phyloP scores from a whole-genome alignment of 306 rosid genomes.

The Castanea mollissima region DNA sequence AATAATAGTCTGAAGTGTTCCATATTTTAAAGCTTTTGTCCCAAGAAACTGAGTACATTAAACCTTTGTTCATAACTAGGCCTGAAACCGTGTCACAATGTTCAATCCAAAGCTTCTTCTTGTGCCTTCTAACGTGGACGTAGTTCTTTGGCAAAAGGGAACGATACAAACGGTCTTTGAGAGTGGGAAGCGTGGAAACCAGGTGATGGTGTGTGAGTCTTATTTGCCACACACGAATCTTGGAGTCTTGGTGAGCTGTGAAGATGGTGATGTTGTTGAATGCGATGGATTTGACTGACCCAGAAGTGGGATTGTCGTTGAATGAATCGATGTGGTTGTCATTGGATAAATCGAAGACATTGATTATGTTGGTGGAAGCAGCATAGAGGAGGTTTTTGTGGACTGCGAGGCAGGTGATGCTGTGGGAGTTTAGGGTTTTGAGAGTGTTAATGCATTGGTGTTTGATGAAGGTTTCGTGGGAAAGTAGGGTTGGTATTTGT shows the following conservation, averaged over 20 bases:
- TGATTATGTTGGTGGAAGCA: conserved; percentile 48
- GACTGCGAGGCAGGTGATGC: conserved; percentile 48
- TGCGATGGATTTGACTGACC: conserved; percentile 58
- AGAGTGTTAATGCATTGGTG: conserved; percentile 26
- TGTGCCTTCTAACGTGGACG: conserved; percentile 46
- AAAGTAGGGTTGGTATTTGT: neutral
- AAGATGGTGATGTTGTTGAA: conserved; percentile 38
- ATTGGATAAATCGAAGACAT: conserved; percentile 44
- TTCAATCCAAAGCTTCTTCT: conserved; percentile 53
- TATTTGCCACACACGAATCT: conserved; percentile 58
- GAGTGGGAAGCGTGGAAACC: conserved; percentile 50
- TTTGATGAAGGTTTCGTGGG: neutral
- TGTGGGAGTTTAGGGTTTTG: conserved; percentile 34
- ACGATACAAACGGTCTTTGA: conserved; percentile 46
- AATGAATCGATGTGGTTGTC: conserved; percentile 40
- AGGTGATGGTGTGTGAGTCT: conserved; percentile 52
- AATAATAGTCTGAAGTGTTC: conserved; percentile 36
- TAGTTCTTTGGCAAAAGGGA: conserved; percentile 42
- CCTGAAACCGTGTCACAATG: conserved; percentile 60
- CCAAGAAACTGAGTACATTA: conserved; percentile 64
- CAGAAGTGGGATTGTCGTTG: conserved; percentile 39
- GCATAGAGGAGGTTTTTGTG: conserved; percentile 60
- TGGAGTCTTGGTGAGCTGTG: conserved; percentile 72
- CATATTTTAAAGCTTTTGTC: conserved; percentile 60
- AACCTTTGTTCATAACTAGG: conserved; percentile 24